These are phyloP conservation scores for Eutrema salsugineum DNA, from an alignment of 441 rosid species.

Conservation along the genomic window DNA sequence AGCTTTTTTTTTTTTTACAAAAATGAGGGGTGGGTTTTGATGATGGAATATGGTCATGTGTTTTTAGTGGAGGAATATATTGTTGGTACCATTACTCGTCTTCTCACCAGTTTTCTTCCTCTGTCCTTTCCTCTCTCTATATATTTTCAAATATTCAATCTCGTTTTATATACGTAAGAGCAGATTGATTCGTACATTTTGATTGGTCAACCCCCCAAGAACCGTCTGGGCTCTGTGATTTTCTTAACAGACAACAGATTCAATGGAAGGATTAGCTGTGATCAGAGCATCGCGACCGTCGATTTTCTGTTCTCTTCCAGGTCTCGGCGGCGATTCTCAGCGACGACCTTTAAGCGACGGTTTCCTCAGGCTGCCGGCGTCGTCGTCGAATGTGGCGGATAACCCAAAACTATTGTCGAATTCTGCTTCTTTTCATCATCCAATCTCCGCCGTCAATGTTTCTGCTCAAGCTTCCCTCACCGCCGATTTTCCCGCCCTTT, in stretches of 20 bases:
- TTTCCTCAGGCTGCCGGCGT: slow-evolving; percentile 22
- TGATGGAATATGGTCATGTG: slow-evolving; percentile 31
- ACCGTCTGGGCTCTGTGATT: neutral
- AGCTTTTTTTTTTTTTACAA: neutral
- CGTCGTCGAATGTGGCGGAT: slow-evolving; percentile 1
- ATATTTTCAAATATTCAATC: slow-evolving; percentile 5
- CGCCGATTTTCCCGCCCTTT: slow-evolving; percentile 28
- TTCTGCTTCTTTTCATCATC: slow-evolving; percentile 18
- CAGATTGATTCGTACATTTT: neutral
- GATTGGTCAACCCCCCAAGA: neutral
- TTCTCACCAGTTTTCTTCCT: slow-evolving; percentile 25
- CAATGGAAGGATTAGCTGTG: slow-evolving; percentile 26
- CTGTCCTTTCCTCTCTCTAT: neutral
- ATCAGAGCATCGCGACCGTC: slow-evolving; percentile 21
- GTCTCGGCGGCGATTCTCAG: slow-evolving; percentile 1
- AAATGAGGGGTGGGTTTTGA: neutral
- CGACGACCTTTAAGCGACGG: neutral
- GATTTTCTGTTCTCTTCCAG: slow-evolving; percentile 18
- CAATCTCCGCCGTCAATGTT: slow-evolving; percentile 43
- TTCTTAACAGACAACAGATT: neutral
- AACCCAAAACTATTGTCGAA: slow-evolving; percentile 7
- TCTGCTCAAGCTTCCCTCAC: slow-evolving; percentile 34
- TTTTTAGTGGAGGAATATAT: slow-evolving; percentile 18
- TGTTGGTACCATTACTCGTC: slow-evolving; percentile 9
- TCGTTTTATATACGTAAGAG: neutral